Conservation (phyloP, 352 stramenopile species). For the Phytophthora pluvialis region DNA sequence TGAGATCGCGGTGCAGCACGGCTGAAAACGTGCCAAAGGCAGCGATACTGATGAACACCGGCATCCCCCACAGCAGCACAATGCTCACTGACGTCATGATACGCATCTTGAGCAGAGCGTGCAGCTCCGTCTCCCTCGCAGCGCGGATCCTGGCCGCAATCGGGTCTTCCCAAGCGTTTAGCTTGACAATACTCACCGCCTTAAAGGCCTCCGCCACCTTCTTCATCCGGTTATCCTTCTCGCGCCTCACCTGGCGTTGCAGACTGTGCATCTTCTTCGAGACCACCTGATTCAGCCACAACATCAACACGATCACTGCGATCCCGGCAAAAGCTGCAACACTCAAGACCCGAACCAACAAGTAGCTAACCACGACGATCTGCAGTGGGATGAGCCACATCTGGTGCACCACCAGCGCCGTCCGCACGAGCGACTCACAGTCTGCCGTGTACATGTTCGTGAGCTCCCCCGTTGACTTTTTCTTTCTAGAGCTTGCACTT, state of each 20-base stretch:
- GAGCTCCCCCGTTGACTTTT: constrained; percentile 62
- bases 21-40: constrained; percentile 52
- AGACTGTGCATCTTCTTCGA: constrained; percentile 41
- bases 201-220: constrained; percentile 65
- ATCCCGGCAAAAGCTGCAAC: constrained; percentile 48
- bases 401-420: constrained; percentile 61
- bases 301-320: constrained; percentile 43
- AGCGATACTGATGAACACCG: constrained; percentile 50
- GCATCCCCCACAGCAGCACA: constrained; percentile 52
- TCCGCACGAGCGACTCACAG: constrained; percentile 46
- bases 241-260: constrained; percentile 22
- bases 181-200: constrained; percentile 93
- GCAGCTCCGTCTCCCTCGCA: constrained; percentile 39
- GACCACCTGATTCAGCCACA: constrained; percentile 45
- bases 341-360: constrained; percentile 52
- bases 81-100: constrained; percentile 39
- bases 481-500: constrained; percentile 38
- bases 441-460: constrained; percentile 72
- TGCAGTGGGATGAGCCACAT: constrained; percentile 67
- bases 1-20: constrained; percentile 86
- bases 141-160: constrained; percentile 72
- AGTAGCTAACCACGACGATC: constrained; percentile 47
- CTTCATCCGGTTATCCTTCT: constrained; percentile 62
- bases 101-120: constrained; percentile 27
- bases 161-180: constrained; percentile 92